phyloP scores from a whole-genome alignment of 1,139 yeast species.

The Geotrichum candidum region DNA sequence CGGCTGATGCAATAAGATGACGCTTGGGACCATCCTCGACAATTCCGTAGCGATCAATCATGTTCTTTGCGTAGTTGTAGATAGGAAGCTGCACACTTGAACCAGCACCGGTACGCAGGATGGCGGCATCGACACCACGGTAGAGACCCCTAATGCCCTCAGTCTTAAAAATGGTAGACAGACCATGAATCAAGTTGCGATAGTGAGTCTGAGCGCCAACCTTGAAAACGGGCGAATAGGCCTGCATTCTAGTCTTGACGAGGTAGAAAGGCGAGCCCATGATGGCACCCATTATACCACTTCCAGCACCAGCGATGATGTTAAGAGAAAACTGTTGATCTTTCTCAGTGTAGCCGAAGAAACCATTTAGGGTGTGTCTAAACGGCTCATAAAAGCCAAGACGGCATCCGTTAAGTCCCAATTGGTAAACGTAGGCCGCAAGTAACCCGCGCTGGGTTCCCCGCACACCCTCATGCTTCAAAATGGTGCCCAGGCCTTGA shows the following conservation, averaged over 20 bases:
- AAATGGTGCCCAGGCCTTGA: conserved; percentile 76
- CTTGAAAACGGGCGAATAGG: conserved; percentile 59
- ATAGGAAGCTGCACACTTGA: conserved; percentile 95
- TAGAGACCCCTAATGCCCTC: conserved; percentile 79
- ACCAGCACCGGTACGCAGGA: conserved; percentile 90
- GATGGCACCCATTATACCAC: conserved; percentile 88
- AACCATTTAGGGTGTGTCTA: conserved; percentile 52
- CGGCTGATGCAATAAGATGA: conserved; percentile 69
- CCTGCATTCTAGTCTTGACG: conserved; percentile 93
- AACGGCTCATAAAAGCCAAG: conserved; percentile 90
- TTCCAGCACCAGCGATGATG: conserved; percentile 72
- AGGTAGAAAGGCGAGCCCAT: conserved; percentile 87
- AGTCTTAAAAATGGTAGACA: conserved; percentile 50
- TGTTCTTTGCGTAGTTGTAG: conserved; percentile 68
- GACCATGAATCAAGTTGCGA: conserved; percentile 60
- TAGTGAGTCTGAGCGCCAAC: conserved; percentile 94
- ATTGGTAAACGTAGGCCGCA: conserved; percentile 65
- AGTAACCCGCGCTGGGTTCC: conserved; percentile 84
- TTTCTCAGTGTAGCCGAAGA: conserved; percentile 48
- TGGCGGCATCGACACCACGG: conserved; percentile 92
- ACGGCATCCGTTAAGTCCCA: conserved; percentile 88
- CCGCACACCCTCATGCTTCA: conserved; percentile 71
- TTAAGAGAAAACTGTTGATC: conserved; percentile 51
- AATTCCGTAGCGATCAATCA: conserved; percentile 45
- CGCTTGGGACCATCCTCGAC: conserved; percentile 59